phyloP scores from a whole-genome alignment of 768 basidiomycete species.

The Mycena vulgaris region DNA sequence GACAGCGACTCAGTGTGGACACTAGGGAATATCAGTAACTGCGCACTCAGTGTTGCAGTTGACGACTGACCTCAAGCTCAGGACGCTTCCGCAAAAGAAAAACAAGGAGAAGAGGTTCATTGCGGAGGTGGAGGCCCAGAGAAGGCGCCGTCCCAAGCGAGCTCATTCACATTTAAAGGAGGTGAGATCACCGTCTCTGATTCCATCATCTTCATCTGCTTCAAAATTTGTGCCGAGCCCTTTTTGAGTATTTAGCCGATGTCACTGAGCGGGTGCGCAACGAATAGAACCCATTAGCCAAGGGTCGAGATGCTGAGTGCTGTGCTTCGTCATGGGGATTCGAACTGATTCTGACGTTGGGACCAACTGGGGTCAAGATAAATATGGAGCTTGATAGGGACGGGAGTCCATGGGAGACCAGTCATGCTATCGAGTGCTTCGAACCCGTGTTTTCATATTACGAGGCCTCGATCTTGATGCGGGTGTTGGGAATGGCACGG shows the following conservation, averaged over 20 bases:
- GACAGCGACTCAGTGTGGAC: neutral
- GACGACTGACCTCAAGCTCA: slow-evolving; percentile 5
- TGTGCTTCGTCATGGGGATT: slow-evolving; percentile 24
- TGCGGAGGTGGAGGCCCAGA: neutral
- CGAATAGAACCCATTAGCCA: neutral
- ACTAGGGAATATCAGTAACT: neutral
- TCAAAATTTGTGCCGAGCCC: neutral
- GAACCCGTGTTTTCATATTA: too few species aligned
- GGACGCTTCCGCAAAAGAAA: neutral
- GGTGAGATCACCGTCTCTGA: slow-evolving; percentile 3
- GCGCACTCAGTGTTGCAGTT: neutral
- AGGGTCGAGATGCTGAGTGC: neutral
- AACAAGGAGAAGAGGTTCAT: neutral
- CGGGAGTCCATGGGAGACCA: neutral
- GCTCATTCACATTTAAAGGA: neutral
- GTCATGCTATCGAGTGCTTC: too few species aligned
- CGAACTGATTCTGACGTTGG: too few species aligned
- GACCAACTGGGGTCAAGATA: slow-evolving; percentile 3
- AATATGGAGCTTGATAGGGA: neutral
- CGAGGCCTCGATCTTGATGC: too few species aligned
- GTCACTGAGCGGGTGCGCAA: neutral
- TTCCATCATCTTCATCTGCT: slow-evolving; percentile 7
- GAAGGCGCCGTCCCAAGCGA: neutral
- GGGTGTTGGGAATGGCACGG: too few species aligned
- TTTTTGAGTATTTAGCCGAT: neutral